phyloP scores from a whole-genome alignment of 352 stramenopile species.

The Phytophthora chlamydospora region DNA sequence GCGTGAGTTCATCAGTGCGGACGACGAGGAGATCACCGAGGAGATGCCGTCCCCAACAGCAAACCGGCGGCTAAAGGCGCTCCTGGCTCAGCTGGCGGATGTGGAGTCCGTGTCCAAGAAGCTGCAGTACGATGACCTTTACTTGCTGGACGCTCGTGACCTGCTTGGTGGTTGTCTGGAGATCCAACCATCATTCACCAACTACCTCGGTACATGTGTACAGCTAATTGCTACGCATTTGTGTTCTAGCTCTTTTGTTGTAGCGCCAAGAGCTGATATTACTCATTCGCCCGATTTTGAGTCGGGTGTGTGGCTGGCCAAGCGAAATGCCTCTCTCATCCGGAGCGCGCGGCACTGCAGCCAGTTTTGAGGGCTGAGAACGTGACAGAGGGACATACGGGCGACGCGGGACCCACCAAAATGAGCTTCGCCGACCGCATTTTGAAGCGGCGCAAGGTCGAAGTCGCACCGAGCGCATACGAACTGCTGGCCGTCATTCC shows the following conservation, averaged over 20 bases:
- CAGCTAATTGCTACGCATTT: not conserved
- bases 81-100: not conserved
- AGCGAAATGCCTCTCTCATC: not conserved
- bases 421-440: not conserved
- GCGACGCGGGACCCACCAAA: not conserved
- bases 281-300: not conserved
- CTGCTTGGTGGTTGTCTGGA: slow-evolving; percentile 7
- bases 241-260: slow-evolving; percentile 6
- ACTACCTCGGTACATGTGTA: slow-evolving; percentile 7
- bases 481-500: not conserved
- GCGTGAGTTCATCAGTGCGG: slow-evolving; percentile 2
- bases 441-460: slow-evolving; percentile 3
- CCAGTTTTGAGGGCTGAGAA: not conserved
- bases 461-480: not conserved
- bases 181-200: not conserved
- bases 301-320: not conserved
- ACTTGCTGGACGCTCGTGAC: slow-evolving; percentile 2
- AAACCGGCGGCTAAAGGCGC: slow-evolving; percentile 2
- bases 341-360: not conserved
- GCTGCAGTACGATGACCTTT: not conserved
- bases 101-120: slow-evolving; percentile 6
- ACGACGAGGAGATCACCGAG: slow-evolving; percentile 12
- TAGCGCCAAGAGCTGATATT: slow-evolving; percentile 5
- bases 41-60: slow-evolving; percentile 1
- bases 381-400: not conserved